phyloP scores from a whole-genome alignment of 768 basidiomycete species.

The Rossbeevera mucosa region DNA sequence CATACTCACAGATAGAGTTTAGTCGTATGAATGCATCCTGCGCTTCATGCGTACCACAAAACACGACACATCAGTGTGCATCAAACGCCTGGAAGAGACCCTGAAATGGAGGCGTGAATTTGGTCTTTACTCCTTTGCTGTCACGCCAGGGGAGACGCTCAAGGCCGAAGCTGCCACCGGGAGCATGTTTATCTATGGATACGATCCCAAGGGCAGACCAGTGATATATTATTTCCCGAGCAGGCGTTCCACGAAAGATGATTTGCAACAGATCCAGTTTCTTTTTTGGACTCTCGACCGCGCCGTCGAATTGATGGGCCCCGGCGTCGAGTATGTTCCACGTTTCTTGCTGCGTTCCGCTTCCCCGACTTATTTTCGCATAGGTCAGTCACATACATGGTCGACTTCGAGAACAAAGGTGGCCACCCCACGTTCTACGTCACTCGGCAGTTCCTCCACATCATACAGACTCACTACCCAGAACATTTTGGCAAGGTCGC shows the following conservation, averaged over 20 bases:
- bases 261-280: conserved; percentile 58
- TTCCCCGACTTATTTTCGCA: background rate
- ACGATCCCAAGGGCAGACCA: conserved; percentile 63
- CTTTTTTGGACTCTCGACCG: conserved; percentile 78
- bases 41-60: conserved; percentile 79
- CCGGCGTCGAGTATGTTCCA: conserved; percentile 69
- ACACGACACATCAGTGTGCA: conserved; percentile 56
- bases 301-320: conserved; percentile 68
- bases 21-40: conserved; percentile 67
- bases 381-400: conserved; percentile 43
- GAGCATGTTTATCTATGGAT: conserved; percentile 76
- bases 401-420: conserved; percentile 70
- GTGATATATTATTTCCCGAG: conserved; percentile 63
- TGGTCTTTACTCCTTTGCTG: conserved; percentile 58
- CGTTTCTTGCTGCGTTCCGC: background rate
- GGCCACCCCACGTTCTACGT: conserved; percentile 47
- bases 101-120: conserved; percentile 78
- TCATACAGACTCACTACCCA: conserved; percentile 34
- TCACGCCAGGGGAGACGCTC: conserved; percentile 59
- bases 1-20: background rate
- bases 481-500: conserved; percentile 35
- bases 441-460: conserved; percentile 45
- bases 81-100: conserved; percentile 66
- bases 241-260: conserved; percentile 79
- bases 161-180: conserved; percentile 82